Percentiles rank a stretch among this genome's conserved stretches.
These are phyloP conservation scores for Acacia concinna DNA, from an alignment of 331 rosid species.

Conservation along the genomic window DNA sequence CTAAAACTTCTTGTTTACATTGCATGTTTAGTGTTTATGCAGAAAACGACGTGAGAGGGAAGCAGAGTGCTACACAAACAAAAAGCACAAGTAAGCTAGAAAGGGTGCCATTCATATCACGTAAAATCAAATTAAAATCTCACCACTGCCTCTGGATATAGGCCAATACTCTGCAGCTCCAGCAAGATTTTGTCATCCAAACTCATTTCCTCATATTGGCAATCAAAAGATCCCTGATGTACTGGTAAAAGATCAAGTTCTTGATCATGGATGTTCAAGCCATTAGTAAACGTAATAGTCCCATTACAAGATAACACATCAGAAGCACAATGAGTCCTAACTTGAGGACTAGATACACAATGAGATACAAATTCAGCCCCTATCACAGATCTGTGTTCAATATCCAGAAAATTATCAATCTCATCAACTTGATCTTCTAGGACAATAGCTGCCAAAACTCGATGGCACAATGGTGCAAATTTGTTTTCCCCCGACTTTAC, in stretches of 20 bases:
- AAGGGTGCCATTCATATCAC: constrained; percentile 6
- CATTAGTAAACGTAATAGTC: constrained; percentile 36
- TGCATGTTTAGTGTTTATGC: background rate
- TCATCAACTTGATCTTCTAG: constrained; percentile 64
- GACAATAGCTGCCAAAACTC: constrained; percentile 80
- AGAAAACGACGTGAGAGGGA: background rate
- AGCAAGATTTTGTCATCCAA: constrained; percentile 67
- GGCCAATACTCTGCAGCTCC: constrained; percentile 80
- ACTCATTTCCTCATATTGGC: constrained; percentile 52
- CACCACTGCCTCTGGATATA: constrained; percentile 83
- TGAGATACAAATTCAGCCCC: constrained; percentile 35
- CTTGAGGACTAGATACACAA: constrained; percentile 33
- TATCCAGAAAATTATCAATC: constrained; percentile 45
- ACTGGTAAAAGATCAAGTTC: constrained; percentile 33
- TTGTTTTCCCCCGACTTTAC: constrained; percentile 44
- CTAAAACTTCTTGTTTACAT: background rate
- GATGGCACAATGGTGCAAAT: constrained; percentile 65
- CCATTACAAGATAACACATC: constrained; percentile 58
- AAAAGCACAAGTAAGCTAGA: constrained; percentile 26
- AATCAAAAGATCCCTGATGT: constrained; percentile 43
- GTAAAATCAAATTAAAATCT: constrained; percentile 30
- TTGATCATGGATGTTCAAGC: constrained; percentile 38
- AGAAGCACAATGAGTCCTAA: constrained; percentile 34
- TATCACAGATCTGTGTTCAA: constrained; percentile 37
- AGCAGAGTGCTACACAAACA: background rate